A percentile compares a stretch with the other conserved stretches of the same genome.
Evolutionary conservation across 1,284 basidiomycete genomes (phyloP).

Genomic region (Coniophora puteana): DNA sequence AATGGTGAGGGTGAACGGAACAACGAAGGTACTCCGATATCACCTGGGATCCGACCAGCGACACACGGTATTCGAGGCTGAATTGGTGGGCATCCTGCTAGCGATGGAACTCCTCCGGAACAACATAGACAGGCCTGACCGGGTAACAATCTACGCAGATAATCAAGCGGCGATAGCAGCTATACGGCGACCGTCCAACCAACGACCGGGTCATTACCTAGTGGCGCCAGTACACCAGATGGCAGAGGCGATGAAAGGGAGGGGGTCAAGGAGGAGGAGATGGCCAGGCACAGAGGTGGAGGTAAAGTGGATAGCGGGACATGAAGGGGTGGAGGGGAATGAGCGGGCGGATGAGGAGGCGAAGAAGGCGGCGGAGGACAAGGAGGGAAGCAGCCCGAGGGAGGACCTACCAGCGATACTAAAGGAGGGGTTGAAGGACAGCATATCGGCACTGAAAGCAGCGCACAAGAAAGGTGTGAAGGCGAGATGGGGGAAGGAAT

Average conservation of each 20-base stretch:
- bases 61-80: not conserved
- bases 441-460: not conserved
- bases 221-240: no score
- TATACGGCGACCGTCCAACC: not conserved
- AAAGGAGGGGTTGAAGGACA: not conserved
- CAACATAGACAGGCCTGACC: not conserved
- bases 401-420: not conserved
- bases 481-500: not conserved
- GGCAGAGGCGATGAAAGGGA: no score
- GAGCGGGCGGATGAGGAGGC: constrained; percentile 1
- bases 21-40: not conserved
- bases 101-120: not conserved
- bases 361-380: constrained; percentile 1
- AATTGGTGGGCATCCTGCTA: not conserved
- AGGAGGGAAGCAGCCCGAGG: not conserved
- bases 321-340: constrained; percentile 3
- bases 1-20: rapidly evolving
- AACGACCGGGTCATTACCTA: not conserved
- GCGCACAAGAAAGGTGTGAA: not conserved
- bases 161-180: not conserved
- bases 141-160: not conserved
- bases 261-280: no score
- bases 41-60: not conserved
- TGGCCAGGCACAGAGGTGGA: no score
- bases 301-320: constrained; percentile 3